A percentile compares a stretch with the other conserved stretches of the same genome.
These are phyloP conservation scores for Vitis hybrid DNA, from an alignment of 177 flowering plant species.

Conservation along the genomic window DNA sequence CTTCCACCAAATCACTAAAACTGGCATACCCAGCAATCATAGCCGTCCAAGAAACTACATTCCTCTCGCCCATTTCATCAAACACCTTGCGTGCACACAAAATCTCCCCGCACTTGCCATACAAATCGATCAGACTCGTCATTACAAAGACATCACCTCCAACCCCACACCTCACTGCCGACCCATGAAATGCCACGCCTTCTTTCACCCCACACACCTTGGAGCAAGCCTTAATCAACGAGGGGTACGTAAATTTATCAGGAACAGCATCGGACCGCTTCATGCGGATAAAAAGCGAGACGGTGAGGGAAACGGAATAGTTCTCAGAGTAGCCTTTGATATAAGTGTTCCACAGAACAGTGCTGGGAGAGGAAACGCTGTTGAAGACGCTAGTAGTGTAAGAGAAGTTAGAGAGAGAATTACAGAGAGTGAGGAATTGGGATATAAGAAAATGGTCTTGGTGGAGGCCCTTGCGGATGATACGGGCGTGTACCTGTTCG, in stretches of 20 bases:
- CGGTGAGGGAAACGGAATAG: slow-evolving; percentile 14
- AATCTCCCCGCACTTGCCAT: slow-evolving; percentile 58
- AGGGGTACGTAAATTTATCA: slow-evolving; percentile 43
- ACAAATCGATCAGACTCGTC: slow-evolving; percentile 65
- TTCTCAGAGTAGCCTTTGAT: slow-evolving; percentile 33
- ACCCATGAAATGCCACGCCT: slow-evolving; percentile 57
- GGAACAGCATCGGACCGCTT: slow-evolving; percentile 27
- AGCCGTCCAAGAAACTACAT: slow-evolving; percentile 77
- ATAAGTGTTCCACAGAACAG: slow-evolving; percentile 42
- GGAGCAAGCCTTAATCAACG: slow-evolving; percentile 54
- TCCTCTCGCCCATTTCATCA: slow-evolving; percentile 55
- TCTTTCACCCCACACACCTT: slow-evolving; percentile 22
- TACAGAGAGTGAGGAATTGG: slow-evolving; percentile 30
- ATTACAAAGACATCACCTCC: slow-evolving; percentile 48
- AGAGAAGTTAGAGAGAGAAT: slow-evolving; percentile 25
- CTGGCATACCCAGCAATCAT: slow-evolving; percentile 53
- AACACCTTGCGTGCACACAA: slow-evolving; percentile 52
- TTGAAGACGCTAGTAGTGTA: slow-evolving; percentile 38
- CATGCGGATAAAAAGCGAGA: slow-evolving; percentile 38
- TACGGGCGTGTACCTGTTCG: slow-evolving; percentile 40
- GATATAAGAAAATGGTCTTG: slow-evolving; percentile 39
- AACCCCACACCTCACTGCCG: slow-evolving; percentile 41
- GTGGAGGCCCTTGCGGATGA: slow-evolving; percentile 41
- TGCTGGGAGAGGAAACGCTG: slow-evolving; percentile 27
- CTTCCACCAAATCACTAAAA: slow-evolving; percentile 42